A percentile compares a stretch with the other conserved stretches of the same genome.
phyloP scores from a whole-genome alignment of 2,329 filamentous ascomycete species.

The Xylariaceae sp. region DNA sequence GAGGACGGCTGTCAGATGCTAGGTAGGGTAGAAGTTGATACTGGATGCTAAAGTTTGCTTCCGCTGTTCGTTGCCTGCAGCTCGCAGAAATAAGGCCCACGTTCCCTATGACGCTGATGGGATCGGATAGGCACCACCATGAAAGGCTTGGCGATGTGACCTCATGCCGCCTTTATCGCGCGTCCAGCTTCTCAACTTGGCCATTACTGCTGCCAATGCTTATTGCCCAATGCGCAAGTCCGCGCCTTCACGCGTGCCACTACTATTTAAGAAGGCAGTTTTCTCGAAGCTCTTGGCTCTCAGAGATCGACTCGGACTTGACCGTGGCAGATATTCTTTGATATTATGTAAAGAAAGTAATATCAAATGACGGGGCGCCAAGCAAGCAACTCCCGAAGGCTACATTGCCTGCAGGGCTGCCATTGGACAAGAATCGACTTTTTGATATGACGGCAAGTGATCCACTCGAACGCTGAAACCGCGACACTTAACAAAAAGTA shows the following conservation, averaged over 20 bases:
- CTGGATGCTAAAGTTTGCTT: neutral
- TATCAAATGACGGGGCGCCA: constrained; percentile 2
- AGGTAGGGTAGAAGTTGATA: neutral
- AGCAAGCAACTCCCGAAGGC: constrained; percentile 7
- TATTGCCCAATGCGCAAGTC: constrained; percentile 5
- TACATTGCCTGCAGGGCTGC: neutral
- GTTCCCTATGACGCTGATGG: constrained; percentile 6
- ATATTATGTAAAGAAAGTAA: neutral
- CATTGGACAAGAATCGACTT: constrained; percentile 2
- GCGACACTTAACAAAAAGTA: constrained; percentile 5
- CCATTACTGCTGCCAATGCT: neutral
- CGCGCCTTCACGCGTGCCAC: constrained; percentile 6
- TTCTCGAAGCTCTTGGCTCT: constrained; percentile 11
- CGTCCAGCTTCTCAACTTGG: constrained; percentile 23
- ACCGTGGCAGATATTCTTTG: neutral
- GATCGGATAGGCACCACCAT: constrained; percentile 14
- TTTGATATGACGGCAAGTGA: neutral
- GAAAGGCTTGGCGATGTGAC: constrained; percentile 25
- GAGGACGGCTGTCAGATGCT: neutral
- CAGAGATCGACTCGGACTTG: constrained; percentile 10
- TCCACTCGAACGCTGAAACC: neutral
- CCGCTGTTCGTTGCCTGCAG: neutral
- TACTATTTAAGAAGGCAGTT: constrained; percentile 18
- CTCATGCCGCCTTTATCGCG: constrained; percentile 2
- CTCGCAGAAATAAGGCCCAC: neutral